Percentiles rank a stretch among this genome's conserved stretches.
Conservation (phyloP, 495 filamentous ascomycete species). For the Aspergillus coremiiformis region DNA sequence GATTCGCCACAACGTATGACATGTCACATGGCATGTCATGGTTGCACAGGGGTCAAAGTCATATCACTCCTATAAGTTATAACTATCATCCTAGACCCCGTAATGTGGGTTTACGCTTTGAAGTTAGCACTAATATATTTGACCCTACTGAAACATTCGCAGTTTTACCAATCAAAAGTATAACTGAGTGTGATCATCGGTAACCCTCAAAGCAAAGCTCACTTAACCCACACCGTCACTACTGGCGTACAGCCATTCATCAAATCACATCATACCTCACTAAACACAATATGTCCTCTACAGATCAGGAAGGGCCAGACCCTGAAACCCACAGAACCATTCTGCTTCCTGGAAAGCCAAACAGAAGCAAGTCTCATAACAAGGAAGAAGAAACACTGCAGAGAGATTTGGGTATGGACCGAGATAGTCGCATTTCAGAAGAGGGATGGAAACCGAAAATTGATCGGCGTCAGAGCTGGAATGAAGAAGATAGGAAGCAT, state of each 20-base stretch:
- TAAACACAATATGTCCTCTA: not conserved
- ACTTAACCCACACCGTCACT: not conserved
- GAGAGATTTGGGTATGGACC: not conserved
- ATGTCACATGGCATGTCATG: not conserved
- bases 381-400: not conserved
- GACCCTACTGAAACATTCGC: not conserved
- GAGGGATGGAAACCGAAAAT: conserved; percentile 24
- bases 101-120: not conserved
- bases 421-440: not conserved
- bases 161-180: not conserved
- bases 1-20: not conserved
- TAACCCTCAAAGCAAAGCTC: not conserved
- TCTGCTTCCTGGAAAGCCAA: not conserved
- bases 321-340: not conserved
- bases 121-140: not conserved
- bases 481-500: conserved; percentile 29
- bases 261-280: not conserved
- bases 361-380: too few relatives aligned
- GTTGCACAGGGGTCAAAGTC: not conserved
- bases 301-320: not conserved
- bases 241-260: not conserved
- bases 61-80: not conserved
- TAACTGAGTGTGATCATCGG: not conserved
- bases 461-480: conserved; percentile 30
- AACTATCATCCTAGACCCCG: not conserved